Conservation (phyloP, 2,329 filamentous ascomycete species). For the Pseudomassariella vexata region DNA sequence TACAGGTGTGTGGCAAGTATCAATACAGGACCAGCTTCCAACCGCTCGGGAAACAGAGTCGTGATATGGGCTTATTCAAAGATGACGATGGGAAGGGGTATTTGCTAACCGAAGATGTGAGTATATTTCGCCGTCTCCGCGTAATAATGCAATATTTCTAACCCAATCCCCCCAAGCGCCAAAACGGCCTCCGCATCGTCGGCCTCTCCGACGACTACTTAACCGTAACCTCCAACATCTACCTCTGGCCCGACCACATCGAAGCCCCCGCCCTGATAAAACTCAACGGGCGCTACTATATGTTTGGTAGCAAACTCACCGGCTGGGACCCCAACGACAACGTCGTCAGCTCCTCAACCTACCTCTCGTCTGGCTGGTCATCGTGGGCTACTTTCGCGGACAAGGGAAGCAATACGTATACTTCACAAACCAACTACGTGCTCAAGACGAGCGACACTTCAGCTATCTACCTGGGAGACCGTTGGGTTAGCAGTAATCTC, state of each 20-base stretch:
- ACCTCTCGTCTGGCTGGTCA: slow-evolving; percentile 54
- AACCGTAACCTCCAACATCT: slow-evolving; percentile 39
- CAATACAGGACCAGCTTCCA: slow-evolving; percentile 28
- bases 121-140: not conserved
- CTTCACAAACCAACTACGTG: slow-evolving; percentile 55
- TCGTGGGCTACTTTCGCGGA: slow-evolving; percentile 53
- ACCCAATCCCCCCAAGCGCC: slow-evolving; percentile 30
- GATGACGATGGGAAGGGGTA: slow-evolving; percentile 1
- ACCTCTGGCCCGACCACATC: slow-evolving; percentile 46
- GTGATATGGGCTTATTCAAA: slow-evolving; percentile 52
- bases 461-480: slow-evolving; percentile 61
- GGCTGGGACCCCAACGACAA: slow-evolving; percentile 61
- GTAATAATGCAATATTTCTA: not conserved
- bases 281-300: slow-evolving; percentile 54
- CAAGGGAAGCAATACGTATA: slow-evolving; percentile 48
- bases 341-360: slow-evolving; percentile 51
- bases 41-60: slow-evolving; percentile 42
- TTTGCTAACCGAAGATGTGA: not conserved
- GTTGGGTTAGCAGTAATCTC: slow-evolving; percentile 56
- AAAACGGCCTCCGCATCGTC: slow-evolving; percentile 51
- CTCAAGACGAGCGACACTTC: slow-evolving; percentile 30
- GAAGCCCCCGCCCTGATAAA: slow-evolving; percentile 61
- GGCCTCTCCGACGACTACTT: slow-evolving; percentile 51
- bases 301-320: slow-evolving; percentile 55
- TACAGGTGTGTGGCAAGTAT: not conserved